phyloP scores from a whole-genome alignment of 441 rosid species.

The Codiaeum variegatum region DNA sequence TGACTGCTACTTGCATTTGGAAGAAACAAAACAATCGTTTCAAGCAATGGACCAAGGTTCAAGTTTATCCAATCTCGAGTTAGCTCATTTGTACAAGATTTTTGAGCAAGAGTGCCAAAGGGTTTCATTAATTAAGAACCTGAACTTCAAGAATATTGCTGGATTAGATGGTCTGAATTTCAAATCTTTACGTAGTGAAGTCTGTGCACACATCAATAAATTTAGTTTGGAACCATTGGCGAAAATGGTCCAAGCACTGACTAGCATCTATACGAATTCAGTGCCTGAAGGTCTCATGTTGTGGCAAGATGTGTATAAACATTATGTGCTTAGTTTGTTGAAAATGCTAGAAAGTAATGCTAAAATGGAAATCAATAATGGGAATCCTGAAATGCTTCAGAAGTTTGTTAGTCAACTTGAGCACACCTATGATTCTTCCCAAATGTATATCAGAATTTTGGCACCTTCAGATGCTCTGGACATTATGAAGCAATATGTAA shows the following conservation, averaged over 20 bases:
- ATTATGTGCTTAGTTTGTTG: constrained; percentile 52
- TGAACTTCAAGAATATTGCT: constrained; percentile 83
- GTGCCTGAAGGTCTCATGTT: constrained; percentile 54
- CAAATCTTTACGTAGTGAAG: constrained; percentile 59
- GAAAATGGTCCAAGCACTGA: constrained; percentile 63
- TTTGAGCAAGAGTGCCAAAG: constrained; percentile 74
- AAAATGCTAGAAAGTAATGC: constrained; percentile 46
- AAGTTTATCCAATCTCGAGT: constrained; percentile 32
- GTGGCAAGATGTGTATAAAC: constrained; percentile 75
- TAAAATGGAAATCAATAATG: constrained; percentile 37
- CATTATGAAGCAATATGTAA: constrained; percentile 60
- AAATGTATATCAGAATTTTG: constrained; percentile 58
- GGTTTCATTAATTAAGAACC: constrained; percentile 70
- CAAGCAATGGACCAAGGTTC: constrained; percentile 29
- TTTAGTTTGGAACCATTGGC: constrained; percentile 79
- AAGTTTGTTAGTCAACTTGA: constrained; percentile 60
- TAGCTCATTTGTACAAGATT: constrained; percentile 51
- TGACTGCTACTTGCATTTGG: constrained; percentile 66
- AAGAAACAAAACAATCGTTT: constrained; percentile 44
- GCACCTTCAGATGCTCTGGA: constrained; percentile 63
- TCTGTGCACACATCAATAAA: constrained; percentile 56
- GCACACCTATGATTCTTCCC: constrained; percentile 56
- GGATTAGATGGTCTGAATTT: constrained; percentile 66
- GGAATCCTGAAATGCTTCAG: constrained; percentile 71
- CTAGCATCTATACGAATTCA: constrained; percentile 38